phyloP scores from a whole-genome alignment of 768 basidiomycete genomes.

The Collybia mongolica region DNA sequence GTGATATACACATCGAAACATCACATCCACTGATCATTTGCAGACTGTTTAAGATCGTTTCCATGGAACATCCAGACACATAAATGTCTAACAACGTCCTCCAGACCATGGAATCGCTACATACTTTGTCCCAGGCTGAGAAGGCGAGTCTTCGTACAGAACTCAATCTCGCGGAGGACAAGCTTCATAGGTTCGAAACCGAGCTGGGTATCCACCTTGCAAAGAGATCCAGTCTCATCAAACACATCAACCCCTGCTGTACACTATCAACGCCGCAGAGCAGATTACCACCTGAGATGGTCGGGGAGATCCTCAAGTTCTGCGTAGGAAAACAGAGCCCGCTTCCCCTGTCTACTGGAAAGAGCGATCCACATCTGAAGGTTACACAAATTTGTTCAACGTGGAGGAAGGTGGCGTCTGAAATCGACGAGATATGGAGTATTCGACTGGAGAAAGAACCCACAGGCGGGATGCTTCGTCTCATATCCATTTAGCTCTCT shows the following conservation, averaged over 20 bases:
- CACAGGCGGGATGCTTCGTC: no score
- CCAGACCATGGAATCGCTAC: no score
- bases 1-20: no score
- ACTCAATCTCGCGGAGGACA: no score
- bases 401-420: neutral
- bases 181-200: no score
- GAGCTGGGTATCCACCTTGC: neutral
- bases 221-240: neutral
- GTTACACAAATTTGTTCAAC: neutral
- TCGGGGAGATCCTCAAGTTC: neutral
- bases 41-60: no score
- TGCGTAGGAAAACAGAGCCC: neutral
- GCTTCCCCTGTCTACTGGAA: neutral
- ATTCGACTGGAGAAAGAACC: neutral
- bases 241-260: neutral
- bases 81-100: no score
- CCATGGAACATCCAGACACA: no score
- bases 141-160: no score
- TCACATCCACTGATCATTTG: no score
- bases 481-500: no score
- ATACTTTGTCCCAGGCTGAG: no score
- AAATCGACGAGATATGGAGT: neutral
- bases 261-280: neutral
- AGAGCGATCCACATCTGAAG: neutral
- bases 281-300: neutral